Evolutionary conservation across 805 yeast genomes (phyloP).

Genomic region (Barnettozyma sp.): DNA sequence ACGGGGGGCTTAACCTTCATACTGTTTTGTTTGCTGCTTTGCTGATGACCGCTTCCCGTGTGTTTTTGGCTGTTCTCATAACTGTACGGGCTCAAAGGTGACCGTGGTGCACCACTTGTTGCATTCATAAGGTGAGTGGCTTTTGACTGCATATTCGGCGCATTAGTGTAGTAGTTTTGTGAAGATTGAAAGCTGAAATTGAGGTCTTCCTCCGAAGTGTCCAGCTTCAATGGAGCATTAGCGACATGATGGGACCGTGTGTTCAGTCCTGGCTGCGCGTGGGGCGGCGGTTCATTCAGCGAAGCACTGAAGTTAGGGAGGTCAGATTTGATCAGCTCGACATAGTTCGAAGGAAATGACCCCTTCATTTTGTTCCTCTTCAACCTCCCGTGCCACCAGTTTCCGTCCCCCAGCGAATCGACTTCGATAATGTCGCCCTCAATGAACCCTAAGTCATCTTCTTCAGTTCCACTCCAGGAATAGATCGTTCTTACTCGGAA

Average conservation of each 20-base stretch:
- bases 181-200: constrained; percentile 26
- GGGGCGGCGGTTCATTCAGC: not conserved
- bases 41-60: too few species aligned
- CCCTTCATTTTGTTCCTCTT: constrained; percentile 79
- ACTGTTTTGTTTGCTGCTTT: too few species aligned
- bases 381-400: constrained; percentile 86
- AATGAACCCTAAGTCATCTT: constrained; percentile 84
- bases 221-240: constrained; percentile 2
- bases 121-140: too few species aligned
- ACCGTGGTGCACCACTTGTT: too few species aligned
- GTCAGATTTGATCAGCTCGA: constrained; percentile 43
- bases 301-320: constrained; percentile 12
- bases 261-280: constrained; percentile 1
- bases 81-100: constrained; percentile 11
- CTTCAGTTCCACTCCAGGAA: constrained; percentile 92
- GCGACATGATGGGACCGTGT: not conserved
- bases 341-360: constrained; percentile 82
- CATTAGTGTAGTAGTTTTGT: constrained; percentile 15
- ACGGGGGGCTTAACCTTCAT: not conserved
- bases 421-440: constrained; percentile 93
- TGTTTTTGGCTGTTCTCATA: not conserved
- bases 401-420: constrained; percentile 71
- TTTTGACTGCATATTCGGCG: too few species aligned
- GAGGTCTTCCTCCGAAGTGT: constrained; percentile 15
- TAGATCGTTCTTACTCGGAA: constrained; percentile 75